These are phyloP conservation scores for Trametes meyenii DNA, from an alignment of 768 basidiomycete species.

Conservation along the genomic window DNA sequence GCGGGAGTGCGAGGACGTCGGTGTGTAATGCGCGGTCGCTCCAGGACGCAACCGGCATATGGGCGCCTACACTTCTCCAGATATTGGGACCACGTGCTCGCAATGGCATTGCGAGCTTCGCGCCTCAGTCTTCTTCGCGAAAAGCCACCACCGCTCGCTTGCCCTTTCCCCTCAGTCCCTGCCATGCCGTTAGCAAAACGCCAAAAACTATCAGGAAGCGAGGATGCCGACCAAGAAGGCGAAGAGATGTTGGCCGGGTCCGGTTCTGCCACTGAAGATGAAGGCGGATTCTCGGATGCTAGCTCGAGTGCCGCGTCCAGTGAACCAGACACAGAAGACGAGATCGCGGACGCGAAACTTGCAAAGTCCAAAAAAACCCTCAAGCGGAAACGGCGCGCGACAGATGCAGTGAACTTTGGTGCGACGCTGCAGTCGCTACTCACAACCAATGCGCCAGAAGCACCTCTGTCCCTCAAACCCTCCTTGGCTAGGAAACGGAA, in stretches of 20 bases:
- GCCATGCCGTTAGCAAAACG: slow-evolving; percentile 59
- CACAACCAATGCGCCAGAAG: slow-evolving; percentile 69
- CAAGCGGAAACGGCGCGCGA: slow-evolving; percentile 84
- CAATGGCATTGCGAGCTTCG: neutral
- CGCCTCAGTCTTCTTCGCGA: neutral
- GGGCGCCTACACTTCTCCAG: slow-evolving; percentile 3
- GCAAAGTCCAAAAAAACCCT: slow-evolving; percentile 77
- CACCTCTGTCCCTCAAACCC: slow-evolving; percentile 80
- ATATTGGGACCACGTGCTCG: slow-evolving; percentile 12
- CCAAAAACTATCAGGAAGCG: slow-evolving; percentile 41
- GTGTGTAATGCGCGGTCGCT: neutral
- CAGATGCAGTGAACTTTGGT: slow-evolving; percentile 73
- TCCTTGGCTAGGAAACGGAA: slow-evolving; percentile 68
- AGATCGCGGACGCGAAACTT: slow-evolving; percentile 56
- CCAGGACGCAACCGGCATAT: slow-evolving; percentile 6
- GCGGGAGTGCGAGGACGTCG: slow-evolving; percentile 2
- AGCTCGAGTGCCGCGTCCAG: slow-evolving; percentile 12
- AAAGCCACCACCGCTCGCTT: neutral
- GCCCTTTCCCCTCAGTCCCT: neutral
- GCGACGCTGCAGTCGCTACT: slow-evolving; percentile 72
- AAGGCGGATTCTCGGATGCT: slow-evolving; percentile 16
- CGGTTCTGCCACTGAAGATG: slow-evolving; percentile 17
- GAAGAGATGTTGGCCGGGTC: slow-evolving; percentile 15
- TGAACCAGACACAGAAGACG: slow-evolving; percentile 59
- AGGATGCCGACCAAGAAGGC: slow-evolving; percentile 32